A percentile compares a stretch with the other conserved stretches of the same genome.
Evolutionary conservation across 2,329 filamentous ascomycete genomes (phyloP).

Genomic region (Arthrinium phaeospermum): DNA sequence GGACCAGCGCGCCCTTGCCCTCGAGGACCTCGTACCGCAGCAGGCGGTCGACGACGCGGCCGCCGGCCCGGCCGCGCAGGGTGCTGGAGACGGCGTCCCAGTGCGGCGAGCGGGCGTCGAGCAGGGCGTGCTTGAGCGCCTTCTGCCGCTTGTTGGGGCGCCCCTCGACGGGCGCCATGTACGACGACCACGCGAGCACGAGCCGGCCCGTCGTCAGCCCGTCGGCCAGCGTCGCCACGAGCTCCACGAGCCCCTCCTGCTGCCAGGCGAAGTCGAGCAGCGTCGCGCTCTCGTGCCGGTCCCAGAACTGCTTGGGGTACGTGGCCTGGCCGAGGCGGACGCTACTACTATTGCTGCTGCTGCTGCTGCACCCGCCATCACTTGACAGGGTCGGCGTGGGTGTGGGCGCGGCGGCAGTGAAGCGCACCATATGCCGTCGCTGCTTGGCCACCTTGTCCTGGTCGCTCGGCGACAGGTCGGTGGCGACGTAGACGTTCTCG

Average conservation of each 20-base stretch:
- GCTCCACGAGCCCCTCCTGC: conserved; percentile 2
- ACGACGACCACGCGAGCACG: conserved; percentile 8
- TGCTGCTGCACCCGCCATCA: background rate
- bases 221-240: background rate
- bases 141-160: background rate
- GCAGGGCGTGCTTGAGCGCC: conserved; percentile 10
- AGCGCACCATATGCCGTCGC: conserved; percentile 1
- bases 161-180: background rate
- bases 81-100: background rate
- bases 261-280: conserved; percentile 5
- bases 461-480: conserved; percentile 6
- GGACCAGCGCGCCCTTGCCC: background rate
- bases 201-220: background rate
- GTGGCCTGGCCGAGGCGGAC: conserved; percentile 1
- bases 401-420: background rate
- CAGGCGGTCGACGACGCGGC: conserved; percentile 1
- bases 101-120: conserved; percentile 2
- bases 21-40: conserved; percentile 15
- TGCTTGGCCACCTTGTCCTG: background rate
- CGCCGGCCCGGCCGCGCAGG: background rate
- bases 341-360: background rate
- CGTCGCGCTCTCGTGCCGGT: background rate
- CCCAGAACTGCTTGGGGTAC: conserved; percentile 4
- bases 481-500: conserved; percentile 14
- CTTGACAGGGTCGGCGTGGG: background rate